These are phyloP conservation scores for Xanthoconium purpureum DNA, from an alignment of 768 basidiomycete genomes.

Conservation along the genomic window DNA sequence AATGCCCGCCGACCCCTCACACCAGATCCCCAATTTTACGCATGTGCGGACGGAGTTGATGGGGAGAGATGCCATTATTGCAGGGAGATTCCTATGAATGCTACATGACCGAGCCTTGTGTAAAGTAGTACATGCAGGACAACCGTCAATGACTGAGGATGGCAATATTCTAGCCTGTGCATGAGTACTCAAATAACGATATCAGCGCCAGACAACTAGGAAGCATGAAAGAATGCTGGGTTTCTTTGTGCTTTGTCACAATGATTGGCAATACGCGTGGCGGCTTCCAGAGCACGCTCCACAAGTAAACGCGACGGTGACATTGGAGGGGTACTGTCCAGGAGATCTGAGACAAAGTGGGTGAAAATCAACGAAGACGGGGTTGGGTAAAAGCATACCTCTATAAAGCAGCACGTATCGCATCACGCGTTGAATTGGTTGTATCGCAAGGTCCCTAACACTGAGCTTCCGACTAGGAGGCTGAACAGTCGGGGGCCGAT, in stretches of 20 bases:
- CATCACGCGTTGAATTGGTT: constrained; percentile 62
- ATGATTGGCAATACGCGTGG: constrained; percentile 54
- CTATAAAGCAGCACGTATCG: constrained; percentile 59
- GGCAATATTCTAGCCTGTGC: background rate
- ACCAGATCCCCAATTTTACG: constrained; percentile 24
- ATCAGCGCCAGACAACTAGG: constrained; percentile 6
- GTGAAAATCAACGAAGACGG: background rate
- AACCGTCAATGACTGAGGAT: background rate
- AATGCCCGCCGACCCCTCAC: background rate
- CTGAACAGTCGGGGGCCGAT: background rate
- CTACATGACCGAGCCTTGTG: background rate
- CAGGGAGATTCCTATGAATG: constrained; percentile 21
- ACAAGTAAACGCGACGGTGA: constrained; percentile 52
- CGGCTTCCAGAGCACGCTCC: constrained; percentile 55
- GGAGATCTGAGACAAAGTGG: constrained; percentile 41
- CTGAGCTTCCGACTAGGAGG: constrained; percentile 23
- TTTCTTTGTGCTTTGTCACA: constrained; percentile 63
- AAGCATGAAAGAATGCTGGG: constrained; percentile 38
- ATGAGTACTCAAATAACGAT: constrained; percentile 1
- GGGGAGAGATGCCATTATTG: constrained; percentile 35
- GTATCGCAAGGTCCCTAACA: constrained; percentile 59
- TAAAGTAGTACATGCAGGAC: background rate
- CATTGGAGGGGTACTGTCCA: constrained; percentile 45
- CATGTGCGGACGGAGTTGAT: constrained; percentile 29
- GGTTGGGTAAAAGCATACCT: constrained; percentile 38